Evolutionary conservation across 129 eudicot species (phyloP), one percentile per base, ranked within the genome.

Genomic region (Flaveria robusta): DNA sequence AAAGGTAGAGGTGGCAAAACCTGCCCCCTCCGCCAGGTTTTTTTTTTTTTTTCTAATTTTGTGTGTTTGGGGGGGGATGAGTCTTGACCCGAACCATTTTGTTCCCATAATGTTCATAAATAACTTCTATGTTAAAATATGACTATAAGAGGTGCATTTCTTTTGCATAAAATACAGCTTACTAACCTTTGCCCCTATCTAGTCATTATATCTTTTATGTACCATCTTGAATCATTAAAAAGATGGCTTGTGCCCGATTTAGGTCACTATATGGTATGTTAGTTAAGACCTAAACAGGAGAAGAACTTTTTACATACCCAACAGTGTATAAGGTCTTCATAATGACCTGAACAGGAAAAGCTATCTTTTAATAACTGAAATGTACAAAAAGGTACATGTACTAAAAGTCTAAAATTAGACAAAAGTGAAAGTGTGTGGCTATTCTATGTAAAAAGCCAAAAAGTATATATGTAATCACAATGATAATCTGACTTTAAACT

Each of bases 1-100:
- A 74, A 15, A 59, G 16, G 29, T 51, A 71, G 29, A 23, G 59
- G 74, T 27, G 39, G 39, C 41, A 43, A 45, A 68, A 45, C 16
- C 47, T 7, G 11, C 14, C 47, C 18, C 54, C 2, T 4, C 22
- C n/a, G 2, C 37, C 37, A 31, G 37, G 37, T n/a, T n/a, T n/a
- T n/a, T n/a, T n/a, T n/a, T n/a, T n/a, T n/a, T n/a, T n/a, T n/a
- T n/a, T n/a, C n/a, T n/a, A n/a, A n/a, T n/a, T n/a, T n/a, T n/a
- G n/a, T n/a, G n/a, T 31, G 37, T 31, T 31, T 19, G 58, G 58
- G n/a, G 58, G 23, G 10, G 58, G 20, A 8, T 11, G 11, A 11
- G 2, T 51, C 10, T 52, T 18, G 60, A 16, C 60, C 60, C 3
- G 23, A 18, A 52, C 9, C 62, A 54, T 54, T 54, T 54, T 51